Evolutionary conservation across 148 eudicot species (phyloP), one percentile per base, ranked within the genome.

Genomic region (Selenicereus undatus): DNA sequence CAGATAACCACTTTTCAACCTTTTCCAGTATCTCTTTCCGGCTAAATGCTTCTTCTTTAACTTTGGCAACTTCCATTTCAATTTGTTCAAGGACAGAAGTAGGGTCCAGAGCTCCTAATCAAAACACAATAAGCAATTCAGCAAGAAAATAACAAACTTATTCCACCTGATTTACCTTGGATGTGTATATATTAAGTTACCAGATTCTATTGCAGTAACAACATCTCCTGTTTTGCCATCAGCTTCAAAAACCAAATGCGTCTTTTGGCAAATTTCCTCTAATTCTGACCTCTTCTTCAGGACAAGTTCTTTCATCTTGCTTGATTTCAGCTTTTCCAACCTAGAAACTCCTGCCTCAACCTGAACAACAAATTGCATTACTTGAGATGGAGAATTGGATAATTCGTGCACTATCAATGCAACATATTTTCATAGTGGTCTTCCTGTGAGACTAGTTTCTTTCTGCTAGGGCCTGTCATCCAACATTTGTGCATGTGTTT

Each of bases 271-370:
- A 51, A 92, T 86, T 74, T 91, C 94, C 76, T 96, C 99, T 36
- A 96, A 86, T 86, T 96, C 98, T 27, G 83, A 88, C 78, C 92
- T 93, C 88, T 96, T 96, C 85, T 91, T 91, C 81, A 92, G 77
- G 74, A 93, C 97, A 82, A 96, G 91, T 86, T 96, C 99, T 87
- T 90, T 93, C 95, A 93, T 84, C 89, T 90, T 96, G 87, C 98
- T 96, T 35, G 91, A 88, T 85, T 96, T 96, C 76, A 93, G 85
- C 82, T 86, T 93, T 83, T 96, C 99, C 86, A 96, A 85, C 75
- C 98, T 85, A 48, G 87, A 90, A 83, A 93, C 95, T 88, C 93
- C 99, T 51, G 86, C 89, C 81, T 89, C 93, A 86, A 96, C 95
- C 99, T 96, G 85, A 81, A 86, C 71, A 78, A 76, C 13, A 22